Percentiles rank a stretch among this genome's conserved stretches.
Conservation (phyloP, 495 filamentous ascomycete genomes). For the Podospora didyma region DNA sequence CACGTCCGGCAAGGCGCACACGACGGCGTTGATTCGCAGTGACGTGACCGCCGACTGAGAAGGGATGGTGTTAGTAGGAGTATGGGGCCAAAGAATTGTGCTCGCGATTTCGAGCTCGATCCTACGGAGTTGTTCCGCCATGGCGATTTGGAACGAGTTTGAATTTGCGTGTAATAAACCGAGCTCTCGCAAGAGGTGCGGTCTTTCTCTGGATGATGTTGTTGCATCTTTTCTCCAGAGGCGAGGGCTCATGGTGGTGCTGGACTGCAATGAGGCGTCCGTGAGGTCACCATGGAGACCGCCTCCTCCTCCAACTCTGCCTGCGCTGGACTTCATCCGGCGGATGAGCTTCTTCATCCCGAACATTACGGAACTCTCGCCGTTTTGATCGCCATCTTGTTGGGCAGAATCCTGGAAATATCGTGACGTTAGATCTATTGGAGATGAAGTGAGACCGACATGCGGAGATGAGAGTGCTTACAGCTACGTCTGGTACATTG, state of each 20-base stretch:
- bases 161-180: background rate
- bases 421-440: background rate
- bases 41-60: background rate
- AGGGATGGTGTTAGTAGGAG: too few species aligned
- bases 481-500: background rate
- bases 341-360: conserved; percentile 7
- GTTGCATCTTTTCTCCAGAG: conserved; percentile 2
- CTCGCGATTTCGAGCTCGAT: background rate
- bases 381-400: background rate
- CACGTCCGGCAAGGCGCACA: conserved; percentile 1
- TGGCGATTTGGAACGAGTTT: background rate
- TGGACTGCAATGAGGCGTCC: background rate
- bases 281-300: background rate
- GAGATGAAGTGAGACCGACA: background rate
- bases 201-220: background rate
- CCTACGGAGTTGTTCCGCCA: background rate
- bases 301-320: conserved; percentile 4
- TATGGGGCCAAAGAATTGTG: background rate
- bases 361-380: background rate
- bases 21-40: background rate
- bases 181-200: background rate
- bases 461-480: background rate
- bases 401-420: background rate
- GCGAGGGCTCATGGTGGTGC: background rate
- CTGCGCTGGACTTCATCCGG: conserved; percentile 4